Evolutionary conservation across 2,329 filamentous ascomycete genomes (phyloP).

Genomic region (Stemphylium vesicarium): DNA sequence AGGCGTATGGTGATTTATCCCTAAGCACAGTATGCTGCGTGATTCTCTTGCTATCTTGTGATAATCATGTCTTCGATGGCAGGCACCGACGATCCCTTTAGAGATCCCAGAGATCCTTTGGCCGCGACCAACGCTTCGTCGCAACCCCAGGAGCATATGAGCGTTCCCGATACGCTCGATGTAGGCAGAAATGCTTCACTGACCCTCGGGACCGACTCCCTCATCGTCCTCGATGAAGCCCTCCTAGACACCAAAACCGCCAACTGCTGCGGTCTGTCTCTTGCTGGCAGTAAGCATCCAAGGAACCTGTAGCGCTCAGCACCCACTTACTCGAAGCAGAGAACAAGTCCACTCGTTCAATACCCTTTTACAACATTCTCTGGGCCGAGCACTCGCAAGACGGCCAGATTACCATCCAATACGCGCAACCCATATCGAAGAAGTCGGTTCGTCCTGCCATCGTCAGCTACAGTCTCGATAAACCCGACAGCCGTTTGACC

Average conservation of each 20-base stretch:
- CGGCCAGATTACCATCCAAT: conserved; percentile 71
- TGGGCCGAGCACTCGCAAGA: conserved; percentile 72
- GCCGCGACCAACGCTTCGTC: conserved; percentile 35
- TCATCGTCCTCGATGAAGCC: conserved; percentile 66
- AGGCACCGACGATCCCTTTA: conserved; percentile 10
- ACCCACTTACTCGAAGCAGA: conserved; percentile 37
- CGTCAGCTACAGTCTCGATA: conserved; percentile 66
- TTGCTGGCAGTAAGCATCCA: conserved; percentile 53
- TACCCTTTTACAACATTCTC: conserved; percentile 83
- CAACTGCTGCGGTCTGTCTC: conserved; percentile 63
- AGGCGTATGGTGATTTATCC: background rate
- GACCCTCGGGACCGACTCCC: conserved; percentile 65
- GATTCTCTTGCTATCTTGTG: conserved; percentile 3
- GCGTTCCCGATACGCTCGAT: conserved; percentile 52
- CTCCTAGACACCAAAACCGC: conserved; percentile 56
- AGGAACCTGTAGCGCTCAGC: background rate
- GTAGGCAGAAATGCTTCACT: conserved; percentile 66
- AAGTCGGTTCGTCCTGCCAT: conserved; percentile 65
- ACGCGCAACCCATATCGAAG: conserved; percentile 66
- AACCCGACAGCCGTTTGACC: conserved; percentile 57
- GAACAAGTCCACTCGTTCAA: conserved; percentile 60
- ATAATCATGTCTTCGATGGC: conserved; percentile 30
- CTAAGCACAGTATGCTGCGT: conserved; percentile 10
- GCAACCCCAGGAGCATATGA: conserved; percentile 12
- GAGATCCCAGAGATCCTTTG: conserved; percentile 5